Evolutionary conservation across 2,329 filamentous ascomycete species (phyloP).

Genomic region (Paracoccidioides lutzii): DNA sequence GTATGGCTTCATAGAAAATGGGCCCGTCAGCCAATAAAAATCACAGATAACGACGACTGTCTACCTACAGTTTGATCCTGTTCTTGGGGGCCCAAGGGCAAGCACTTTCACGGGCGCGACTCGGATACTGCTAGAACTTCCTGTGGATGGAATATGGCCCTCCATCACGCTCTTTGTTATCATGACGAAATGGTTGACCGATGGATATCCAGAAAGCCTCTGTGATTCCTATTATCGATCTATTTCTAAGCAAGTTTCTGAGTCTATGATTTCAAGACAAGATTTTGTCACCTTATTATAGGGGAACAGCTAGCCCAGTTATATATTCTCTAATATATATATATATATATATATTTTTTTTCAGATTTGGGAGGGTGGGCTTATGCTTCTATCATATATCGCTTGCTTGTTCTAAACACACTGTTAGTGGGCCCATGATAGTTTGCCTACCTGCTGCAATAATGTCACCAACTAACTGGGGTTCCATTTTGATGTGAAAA

Average conservation of each 20-base stretch:
- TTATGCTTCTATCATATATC: too few species aligned
- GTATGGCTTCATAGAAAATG: conserved; percentile 39
- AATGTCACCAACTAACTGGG: too few species aligned
- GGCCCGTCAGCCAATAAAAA: neutral
- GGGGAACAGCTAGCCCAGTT: too few species aligned
- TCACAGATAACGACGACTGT: neutral
- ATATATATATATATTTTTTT: too few species aligned
- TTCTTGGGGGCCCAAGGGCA: conserved; percentile 6
- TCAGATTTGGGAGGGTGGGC: too few species aligned
- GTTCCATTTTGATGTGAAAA: neutral
- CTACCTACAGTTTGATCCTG: conserved; percentile 5
- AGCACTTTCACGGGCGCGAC: conserved; percentile 8
- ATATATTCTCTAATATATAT: too few species aligned
- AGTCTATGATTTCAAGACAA: neutral
- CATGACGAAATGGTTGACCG: neutral
- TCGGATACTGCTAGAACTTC: neutral
- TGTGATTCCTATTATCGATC: neutral
- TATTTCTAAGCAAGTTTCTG: neutral
- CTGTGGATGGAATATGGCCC: neutral
- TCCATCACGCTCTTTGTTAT: neutral
- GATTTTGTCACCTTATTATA: too few species aligned
- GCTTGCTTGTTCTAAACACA: too few species aligned
- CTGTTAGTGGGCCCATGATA: too few species aligned
- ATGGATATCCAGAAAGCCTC: neutral
- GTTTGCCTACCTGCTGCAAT: too few species aligned